Evolutionary conservation across 805 yeast species (phyloP).

Genomic region (Novakomyces olei): DNA sequence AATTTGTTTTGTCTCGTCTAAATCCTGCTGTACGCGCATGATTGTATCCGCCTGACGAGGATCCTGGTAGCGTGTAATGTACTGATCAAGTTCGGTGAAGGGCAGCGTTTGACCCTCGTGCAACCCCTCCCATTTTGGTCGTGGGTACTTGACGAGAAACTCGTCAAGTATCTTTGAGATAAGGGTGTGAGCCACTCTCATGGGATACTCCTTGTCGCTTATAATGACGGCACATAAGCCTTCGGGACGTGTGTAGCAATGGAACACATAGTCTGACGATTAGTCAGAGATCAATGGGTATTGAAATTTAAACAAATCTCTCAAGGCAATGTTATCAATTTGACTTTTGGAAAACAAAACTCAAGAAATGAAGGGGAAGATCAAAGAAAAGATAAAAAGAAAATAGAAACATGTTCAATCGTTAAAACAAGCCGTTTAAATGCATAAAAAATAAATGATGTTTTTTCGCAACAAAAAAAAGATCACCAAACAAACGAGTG

Average conservation of each 20-base stretch:
- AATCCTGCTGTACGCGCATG: slow-evolving; percentile 91
- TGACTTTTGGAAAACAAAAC: not conserved
- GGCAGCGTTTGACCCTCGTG: slow-evolving; percentile 15
- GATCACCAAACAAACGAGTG: not conserved
- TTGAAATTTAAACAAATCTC: not conserved
- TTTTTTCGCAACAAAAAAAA: no score
- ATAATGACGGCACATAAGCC: slow-evolving; percentile 82
- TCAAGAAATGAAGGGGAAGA: not conserved
- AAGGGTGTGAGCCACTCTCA: slow-evolving; percentile 84
- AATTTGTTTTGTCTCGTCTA: slow-evolving; percentile 92
- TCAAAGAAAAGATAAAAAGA: no score
- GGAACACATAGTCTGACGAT: slow-evolving; percentile 53
- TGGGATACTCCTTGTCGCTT: slow-evolving; percentile 89
- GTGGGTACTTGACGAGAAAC: slow-evolving; percentile 63
- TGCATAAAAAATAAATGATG: no score
- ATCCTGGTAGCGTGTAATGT: slow-evolving; percentile 73
- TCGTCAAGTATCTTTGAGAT: slow-evolving; percentile 82
- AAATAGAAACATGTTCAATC: slow-evolving; percentile 13
- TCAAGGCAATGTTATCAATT: not conserved
- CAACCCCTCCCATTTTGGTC: slow-evolving; percentile 36
- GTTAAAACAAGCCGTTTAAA: no score
- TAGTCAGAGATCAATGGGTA: not conserved
- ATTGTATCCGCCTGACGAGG: slow-evolving; percentile 93
- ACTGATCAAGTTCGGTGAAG: slow-evolving; percentile 40
- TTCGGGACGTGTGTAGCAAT: slow-evolving; percentile 72